Evolutionary conservation across 345 rosid species (phyloP).

Genomic region (Erucastrum elatum): DNA sequence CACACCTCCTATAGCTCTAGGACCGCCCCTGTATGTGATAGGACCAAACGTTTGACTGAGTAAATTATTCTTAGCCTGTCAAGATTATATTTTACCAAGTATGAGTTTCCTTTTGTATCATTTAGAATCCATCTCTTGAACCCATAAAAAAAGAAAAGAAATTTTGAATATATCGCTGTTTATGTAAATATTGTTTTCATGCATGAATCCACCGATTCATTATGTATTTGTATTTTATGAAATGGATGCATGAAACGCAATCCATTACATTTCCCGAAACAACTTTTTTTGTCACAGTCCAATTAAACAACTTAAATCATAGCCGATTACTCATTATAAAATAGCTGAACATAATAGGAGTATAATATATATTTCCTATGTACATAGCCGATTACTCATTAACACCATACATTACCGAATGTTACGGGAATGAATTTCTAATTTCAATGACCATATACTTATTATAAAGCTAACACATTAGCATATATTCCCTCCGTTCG

Average conservation of each 20-base stretch:
- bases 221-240: neutral
- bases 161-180: neutral
- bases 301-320: neutral
- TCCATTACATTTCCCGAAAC: neutral
- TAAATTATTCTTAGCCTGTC: neutral
- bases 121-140: neutral
- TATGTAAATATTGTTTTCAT: neutral
- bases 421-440: too few relatives aligned
- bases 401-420: too few relatives aligned
- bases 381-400: too few relatives aligned
- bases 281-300: too few relatives aligned
- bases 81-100: neutral
- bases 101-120: too few relatives aligned
- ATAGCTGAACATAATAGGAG: too few relatives aligned
- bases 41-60: neutral
- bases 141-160: neutral
- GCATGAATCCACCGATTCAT: neutral
- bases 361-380: too few relatives aligned
- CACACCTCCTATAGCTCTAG: too few relatives aligned
- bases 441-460: too few relatives aligned
- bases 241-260: neutral
- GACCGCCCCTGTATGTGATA: neutral
- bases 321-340: too few relatives aligned
- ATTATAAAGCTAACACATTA: too few relatives aligned
- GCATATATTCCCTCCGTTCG: neutral